Evolutionary conservation across 2,329 filamentous ascomycete species (phyloP), one percentile per base, ranked within the genome.

Genomic region (Aspergillus texensis): DNA sequence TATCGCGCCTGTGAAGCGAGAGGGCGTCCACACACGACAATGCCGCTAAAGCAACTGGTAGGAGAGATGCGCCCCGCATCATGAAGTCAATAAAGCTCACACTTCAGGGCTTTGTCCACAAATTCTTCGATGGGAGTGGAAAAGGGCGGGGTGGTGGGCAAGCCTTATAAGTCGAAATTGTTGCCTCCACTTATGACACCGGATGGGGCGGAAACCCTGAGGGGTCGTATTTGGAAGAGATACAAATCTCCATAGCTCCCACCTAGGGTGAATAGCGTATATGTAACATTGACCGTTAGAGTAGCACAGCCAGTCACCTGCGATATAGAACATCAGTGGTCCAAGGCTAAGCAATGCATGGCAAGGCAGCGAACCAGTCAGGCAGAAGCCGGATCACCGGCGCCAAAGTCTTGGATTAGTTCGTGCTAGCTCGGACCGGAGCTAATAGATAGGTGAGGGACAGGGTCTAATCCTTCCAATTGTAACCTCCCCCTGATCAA

Each of bases 1-100:
- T 30, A 30, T 64, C 62, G 39, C 65, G 63, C 24, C 62, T 56
- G 34, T 66, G 62, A n/a, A 66, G 57, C 28, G 55, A 54, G 21
- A 64, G 41, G 10, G 56, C 60, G 2, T 55, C 21, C 52, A 36
- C 52, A 26, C n/a, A 36, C 0, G 52, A 36, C 32, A 55, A 39
- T 32, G n/a, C 32, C 1, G 52, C 19, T 41, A 55, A 39, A 39
- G 52, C 52, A 34, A 55, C 12, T 26, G 52, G 21, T 6, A 55
- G 32, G 16, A 55, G 6, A 8, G 52, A 36, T 11, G 21, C 8
- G 34, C 52, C 32, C 52, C 8, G 30, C 52, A 55, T 55, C 2
- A 11, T 21, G 28, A 14, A 52, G 32, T 30, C 19, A 32, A 34
- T 11, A 11, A 3, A 32, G 10, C 28, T 6, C 28, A n/a, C 16